phyloP scores from a whole-genome alignment of 2,329 filamentous ascomycete genomes.

The Botrytis galanthina region DNA sequence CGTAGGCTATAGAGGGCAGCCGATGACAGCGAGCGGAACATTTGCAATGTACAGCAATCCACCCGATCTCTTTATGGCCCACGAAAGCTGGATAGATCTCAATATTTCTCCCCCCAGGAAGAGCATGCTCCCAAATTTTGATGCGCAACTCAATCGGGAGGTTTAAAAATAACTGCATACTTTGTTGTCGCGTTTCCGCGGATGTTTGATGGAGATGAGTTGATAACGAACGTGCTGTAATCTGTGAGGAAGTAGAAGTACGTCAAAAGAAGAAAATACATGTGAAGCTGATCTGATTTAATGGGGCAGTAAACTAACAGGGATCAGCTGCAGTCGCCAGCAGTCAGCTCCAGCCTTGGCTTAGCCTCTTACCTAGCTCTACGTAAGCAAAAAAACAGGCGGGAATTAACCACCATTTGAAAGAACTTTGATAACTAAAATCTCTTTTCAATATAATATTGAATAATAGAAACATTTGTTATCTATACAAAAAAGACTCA shows the following conservation, averaged over 20 bases:
- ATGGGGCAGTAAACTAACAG: neutral
- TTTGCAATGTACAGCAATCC: neutral
- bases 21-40: neutral
- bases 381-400: no score
- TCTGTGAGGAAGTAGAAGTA: no score
- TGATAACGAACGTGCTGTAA: neutral
- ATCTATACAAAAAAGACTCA: no score
- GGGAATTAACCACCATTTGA: no score
- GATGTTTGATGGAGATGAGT: no score
- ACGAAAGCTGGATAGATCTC: neutral
- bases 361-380: no score
- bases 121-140: neutral
- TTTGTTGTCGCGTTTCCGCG: neutral
- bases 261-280: neutral
- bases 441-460: no score
- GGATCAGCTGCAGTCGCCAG: neutral
- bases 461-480: no score
- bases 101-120: conserved; percentile 5
- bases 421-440: no score
- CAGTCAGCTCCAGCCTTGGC: neutral
- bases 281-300: neutral
- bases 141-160: neutral
- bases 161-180: neutral
- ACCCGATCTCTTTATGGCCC: neutral
- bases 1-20: neutral